Conservation (phyloP, 768 basidiomycete genomes). For the Termitomyces sp. region DNA sequence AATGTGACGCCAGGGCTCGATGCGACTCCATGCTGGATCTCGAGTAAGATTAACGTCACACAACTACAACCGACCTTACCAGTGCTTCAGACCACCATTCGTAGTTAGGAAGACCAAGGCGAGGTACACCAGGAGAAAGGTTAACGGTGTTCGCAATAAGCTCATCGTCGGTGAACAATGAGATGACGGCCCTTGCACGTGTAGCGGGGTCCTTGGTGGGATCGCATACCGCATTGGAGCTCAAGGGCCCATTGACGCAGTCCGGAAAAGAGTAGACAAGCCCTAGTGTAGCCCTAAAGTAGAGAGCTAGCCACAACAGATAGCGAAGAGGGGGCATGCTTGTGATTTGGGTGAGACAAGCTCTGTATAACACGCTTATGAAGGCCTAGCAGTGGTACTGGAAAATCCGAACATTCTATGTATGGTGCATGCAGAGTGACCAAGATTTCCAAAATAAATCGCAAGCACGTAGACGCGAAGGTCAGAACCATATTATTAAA, state of each 20-base stretch:
- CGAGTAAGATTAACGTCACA: neutral
- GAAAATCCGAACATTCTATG: neutral
- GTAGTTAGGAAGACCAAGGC: slow-evolving; percentile 50
- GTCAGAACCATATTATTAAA: neutral
- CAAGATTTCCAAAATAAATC: neutral
- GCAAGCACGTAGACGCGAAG: neutral
- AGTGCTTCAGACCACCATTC: slow-evolving; percentile 61
- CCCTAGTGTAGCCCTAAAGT: neutral
- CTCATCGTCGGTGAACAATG: slow-evolving; percentile 45
- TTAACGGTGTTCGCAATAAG: slow-evolving; percentile 48
- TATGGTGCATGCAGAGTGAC: neutral
- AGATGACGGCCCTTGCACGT: slow-evolving; percentile 44
- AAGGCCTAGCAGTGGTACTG: neutral
- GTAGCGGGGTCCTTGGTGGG: slow-evolving; percentile 35
- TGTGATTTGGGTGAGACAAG: too few relatives aligned
- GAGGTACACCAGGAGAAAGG: slow-evolving; percentile 43
- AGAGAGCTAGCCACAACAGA: slow-evolving; percentile 7
- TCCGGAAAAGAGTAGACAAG: slow-evolving; percentile 40
- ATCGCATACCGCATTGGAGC: slow-evolving; percentile 43
- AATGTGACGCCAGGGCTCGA: slow-evolving; percentile 47
- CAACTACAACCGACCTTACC: slow-evolving; percentile 20
- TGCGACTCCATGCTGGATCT: slow-evolving; percentile 48
- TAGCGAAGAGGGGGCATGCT: slow-evolving; percentile 1
- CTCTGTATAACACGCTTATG: neutral
- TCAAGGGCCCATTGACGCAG: slow-evolving; percentile 41